Conservation (phyloP, 257 asterid species). For the Fraxinus quadrangulata region DNA sequence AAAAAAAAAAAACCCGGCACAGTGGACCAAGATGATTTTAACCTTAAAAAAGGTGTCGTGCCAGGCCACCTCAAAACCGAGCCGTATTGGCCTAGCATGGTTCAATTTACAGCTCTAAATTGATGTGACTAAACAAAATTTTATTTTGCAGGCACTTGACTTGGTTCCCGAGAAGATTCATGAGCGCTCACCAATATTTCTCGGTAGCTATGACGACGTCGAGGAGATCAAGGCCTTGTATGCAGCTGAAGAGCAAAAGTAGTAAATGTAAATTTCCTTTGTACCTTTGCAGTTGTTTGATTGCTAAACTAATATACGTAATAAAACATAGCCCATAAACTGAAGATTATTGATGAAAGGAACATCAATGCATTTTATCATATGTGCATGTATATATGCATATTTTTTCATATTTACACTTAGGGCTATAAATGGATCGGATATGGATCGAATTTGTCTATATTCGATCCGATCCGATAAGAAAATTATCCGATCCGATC, state of each 20-base stretch:
- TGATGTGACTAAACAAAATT: background rate
- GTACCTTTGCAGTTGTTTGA: background rate
- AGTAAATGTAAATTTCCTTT: slow-evolving; percentile 27
- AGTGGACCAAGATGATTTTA: too few species aligned
- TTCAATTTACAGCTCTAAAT: background rate
- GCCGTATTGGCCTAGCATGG: background rate
- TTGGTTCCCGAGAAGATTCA: slow-evolving; percentile 79
- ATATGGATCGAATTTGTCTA: too few species aligned
- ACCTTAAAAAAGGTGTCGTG: too few species aligned
- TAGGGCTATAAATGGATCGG: too few species aligned
- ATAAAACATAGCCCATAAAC: background rate
- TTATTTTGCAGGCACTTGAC: slow-evolving; percentile 69
- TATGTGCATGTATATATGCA: too few species aligned
- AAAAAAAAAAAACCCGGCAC: too few species aligned
- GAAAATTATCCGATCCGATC: too few species aligned
- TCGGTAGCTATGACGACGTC: slow-evolving; percentile 90
- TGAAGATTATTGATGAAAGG: background rate
- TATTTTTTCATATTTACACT: too few species aligned
- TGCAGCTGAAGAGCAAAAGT: slow-evolving; percentile 60
- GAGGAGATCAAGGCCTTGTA: slow-evolving; percentile 90
- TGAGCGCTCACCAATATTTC: slow-evolving; percentile 90
- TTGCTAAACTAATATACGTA: slow-evolving; percentile 17
- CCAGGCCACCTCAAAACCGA: too few species aligned
- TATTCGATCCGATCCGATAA: too few species aligned
- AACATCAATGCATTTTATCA: background rate